phyloP scores from a whole-genome alignment of 805 yeast species.

The Metschnikowia peoriensis region DNA sequence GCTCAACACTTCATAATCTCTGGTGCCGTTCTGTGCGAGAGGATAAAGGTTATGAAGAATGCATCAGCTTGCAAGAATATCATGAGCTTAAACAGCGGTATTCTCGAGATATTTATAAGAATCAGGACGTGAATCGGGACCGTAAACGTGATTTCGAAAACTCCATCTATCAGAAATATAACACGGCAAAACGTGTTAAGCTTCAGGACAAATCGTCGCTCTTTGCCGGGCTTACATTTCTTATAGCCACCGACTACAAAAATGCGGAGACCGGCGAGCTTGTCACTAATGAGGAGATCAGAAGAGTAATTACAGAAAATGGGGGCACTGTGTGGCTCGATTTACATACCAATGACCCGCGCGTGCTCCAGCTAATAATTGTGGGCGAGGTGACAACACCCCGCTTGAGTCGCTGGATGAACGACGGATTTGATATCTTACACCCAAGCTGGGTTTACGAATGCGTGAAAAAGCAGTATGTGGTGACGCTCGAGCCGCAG shows the following conservation, averaged over 20 bases:
- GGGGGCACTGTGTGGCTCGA: slow-evolving; percentile 48
- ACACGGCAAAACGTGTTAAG: slow-evolving; percentile 12
- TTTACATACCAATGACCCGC: slow-evolving; percentile 11
- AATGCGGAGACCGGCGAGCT: slow-evolving; percentile 23
- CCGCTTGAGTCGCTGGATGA: slow-evolving; percentile 22
- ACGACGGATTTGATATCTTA: slow-evolving; percentile 56
- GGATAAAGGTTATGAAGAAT: slow-evolving; percentile 62
- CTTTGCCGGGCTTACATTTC: slow-evolving; percentile 47
- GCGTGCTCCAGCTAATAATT: slow-evolving; percentile 15
- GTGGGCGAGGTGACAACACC: slow-evolving; percentile 31
- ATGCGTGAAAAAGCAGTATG: slow-evolving; percentile 43
- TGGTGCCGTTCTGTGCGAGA: slow-evolving; percentile 64
- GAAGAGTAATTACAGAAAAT: slow-evolving; percentile 36
- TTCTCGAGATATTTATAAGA: slow-evolving; percentile 24
- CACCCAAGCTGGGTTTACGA: slow-evolving; percentile 73
- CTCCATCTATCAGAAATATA: slow-evolving; percentile 19
- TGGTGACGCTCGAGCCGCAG: slow-evolving; percentile 58
- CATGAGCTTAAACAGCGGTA: slow-evolving; percentile 32
- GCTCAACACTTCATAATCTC: slow-evolving; percentile 72
- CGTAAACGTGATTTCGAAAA: slow-evolving; percentile 21
- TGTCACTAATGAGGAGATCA: slow-evolving; percentile 34
- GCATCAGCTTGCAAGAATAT: slow-evolving; percentile 58
- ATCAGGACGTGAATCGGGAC: slow-evolving; percentile 28
- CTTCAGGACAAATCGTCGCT: slow-evolving; percentile 25
- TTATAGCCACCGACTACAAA: slow-evolving; percentile 53